These are phyloP conservation scores for Seiridium unicorne DNA, from an alignment of 2,329 filamentous ascomycete species.

Conservation along the genomic window DNA sequence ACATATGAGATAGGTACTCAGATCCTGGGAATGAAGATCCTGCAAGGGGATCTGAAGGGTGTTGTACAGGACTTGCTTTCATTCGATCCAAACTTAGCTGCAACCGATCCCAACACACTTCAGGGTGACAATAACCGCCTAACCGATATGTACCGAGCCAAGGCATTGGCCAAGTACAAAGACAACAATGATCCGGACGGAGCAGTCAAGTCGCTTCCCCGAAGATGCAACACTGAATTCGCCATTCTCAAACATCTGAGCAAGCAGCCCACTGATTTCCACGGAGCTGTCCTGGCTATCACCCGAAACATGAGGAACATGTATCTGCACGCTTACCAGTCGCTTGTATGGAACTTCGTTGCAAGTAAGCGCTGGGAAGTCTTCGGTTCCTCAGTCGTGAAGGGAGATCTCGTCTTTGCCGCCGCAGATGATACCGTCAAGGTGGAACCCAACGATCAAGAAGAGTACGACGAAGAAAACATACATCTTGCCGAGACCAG, in stretches of 20 bases:
- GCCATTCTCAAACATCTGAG: conserved; percentile 76
- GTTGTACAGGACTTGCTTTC: conserved; percentile 76
- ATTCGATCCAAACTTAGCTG: conserved; percentile 63
- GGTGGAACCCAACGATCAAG: conserved; percentile 44
- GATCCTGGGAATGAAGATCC: conserved; percentile 77
- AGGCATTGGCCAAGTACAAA: conserved; percentile 74
- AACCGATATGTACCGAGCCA: conserved; percentile 78
- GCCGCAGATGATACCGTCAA: conserved; percentile 30
- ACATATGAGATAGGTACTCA: conserved; percentile 86
- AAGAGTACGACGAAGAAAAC: conserved; percentile 65
- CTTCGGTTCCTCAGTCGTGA: conserved; percentile 71
- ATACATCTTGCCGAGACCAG: conserved; percentile 49
- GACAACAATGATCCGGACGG: conserved; percentile 55
- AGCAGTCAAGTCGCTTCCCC: conserved; percentile 69
- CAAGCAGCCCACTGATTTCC: conserved; percentile 61
- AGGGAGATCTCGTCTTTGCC: conserved; percentile 78
- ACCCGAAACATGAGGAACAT: conserved; percentile 82
- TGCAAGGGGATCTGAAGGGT: conserved; percentile 76
- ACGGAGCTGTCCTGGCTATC: conserved; percentile 78
- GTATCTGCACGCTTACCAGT: conserved; percentile 97
- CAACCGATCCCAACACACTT: conserved; percentile 37
- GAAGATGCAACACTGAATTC: conserved; percentile 78
- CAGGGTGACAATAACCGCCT: conserved; percentile 47
- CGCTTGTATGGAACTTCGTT: conserved; percentile 87
- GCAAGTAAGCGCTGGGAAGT: conserved; percentile 77